phyloP scores from a whole-genome alignment of 495 filamentous ascomycete species.

The Lepraria neglecta region DNA sequence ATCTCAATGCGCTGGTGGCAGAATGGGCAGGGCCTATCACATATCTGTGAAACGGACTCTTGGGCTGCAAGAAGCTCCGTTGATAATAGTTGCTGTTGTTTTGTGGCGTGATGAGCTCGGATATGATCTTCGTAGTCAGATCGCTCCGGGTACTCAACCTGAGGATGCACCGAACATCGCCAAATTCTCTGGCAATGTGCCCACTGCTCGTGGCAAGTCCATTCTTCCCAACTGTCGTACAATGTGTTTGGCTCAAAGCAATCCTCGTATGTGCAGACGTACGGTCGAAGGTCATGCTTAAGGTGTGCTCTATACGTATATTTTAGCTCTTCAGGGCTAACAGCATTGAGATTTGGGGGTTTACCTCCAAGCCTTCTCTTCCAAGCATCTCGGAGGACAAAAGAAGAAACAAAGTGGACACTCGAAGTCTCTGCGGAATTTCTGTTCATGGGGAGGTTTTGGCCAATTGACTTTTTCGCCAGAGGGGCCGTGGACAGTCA shows the following conservation, averaged over 20 bases:
- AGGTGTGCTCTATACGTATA: conserved; percentile 24
- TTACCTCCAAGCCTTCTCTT: conserved; percentile 20
- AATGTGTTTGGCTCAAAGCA: conserved; percentile 26
- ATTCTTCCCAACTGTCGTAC: conserved; percentile 30
- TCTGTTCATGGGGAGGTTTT: neutral
- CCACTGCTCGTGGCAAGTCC: conserved; percentile 31
- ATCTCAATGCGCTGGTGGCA: conserved; percentile 4
- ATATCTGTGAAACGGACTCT: conserved; percentile 7
- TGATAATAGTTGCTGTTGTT: neutral
- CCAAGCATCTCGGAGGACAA: conserved; percentile 21
- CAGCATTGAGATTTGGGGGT: neutral
- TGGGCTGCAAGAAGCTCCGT: conserved; percentile 3
- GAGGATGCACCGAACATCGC: conserved; percentile 16
- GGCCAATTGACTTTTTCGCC: conserved; percentile 12
- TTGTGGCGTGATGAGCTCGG: neutral
- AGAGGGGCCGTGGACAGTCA: conserved; percentile 3
- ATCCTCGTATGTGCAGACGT: conserved; percentile 30
- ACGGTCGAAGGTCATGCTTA: conserved; percentile 32
- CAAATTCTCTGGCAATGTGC: conserved; percentile 16
- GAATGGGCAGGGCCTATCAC: conserved; percentile 16
- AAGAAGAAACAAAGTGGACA: conserved; percentile 29
- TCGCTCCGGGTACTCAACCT: neutral
- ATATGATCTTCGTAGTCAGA: conserved; percentile 13
- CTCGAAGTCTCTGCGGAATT: conserved; percentile 12
- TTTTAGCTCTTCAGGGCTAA: neutral